Conservation (phyloP, 2,329 filamentous ascomycete genomes). For the Xylariaceae sp. region DNA sequence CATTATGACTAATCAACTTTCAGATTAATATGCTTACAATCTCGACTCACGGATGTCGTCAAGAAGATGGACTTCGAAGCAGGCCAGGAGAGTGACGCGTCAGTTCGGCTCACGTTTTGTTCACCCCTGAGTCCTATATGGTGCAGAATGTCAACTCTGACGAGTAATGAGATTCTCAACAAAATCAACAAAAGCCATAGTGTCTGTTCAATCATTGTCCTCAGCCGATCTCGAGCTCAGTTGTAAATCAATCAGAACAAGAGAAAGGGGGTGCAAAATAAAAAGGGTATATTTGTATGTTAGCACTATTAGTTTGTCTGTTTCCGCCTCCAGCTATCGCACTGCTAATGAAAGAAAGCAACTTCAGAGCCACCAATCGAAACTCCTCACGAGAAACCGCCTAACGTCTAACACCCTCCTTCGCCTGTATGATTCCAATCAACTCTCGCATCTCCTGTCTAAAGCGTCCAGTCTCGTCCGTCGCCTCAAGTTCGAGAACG, state of each 20-base stretch:
- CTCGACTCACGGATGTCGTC: too few species aligned
- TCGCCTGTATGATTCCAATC: conserved; percentile 14
- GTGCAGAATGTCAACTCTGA: too few species aligned
- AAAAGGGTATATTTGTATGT: neutral
- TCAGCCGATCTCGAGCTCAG: neutral
- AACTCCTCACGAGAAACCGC: neutral
- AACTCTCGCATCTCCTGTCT: conserved; percentile 15
- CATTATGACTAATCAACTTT: too few species aligned
- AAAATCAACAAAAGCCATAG: neutral
- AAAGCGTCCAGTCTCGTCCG: conserved; percentile 10
- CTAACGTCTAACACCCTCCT: neutral
- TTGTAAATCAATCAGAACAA: too few species aligned
- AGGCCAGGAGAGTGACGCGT: too few species aligned
- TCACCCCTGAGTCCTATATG: too few species aligned
- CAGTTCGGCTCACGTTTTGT: too few species aligned
- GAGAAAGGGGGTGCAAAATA: neutral
- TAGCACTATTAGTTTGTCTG: neutral
- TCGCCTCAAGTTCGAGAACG: conserved; percentile 12
- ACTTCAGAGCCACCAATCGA: neutral
- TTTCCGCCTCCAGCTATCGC: neutral
- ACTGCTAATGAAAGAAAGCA: too few species aligned
- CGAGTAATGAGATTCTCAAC: neutral
- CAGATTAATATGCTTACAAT: too few species aligned
- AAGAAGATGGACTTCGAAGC: too few species aligned
- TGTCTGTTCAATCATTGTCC: neutral